phyloP scores from a whole-genome alignment of 2,329 filamentous ascomycete species.

The Chrysosporium queenslandicum region DNA sequence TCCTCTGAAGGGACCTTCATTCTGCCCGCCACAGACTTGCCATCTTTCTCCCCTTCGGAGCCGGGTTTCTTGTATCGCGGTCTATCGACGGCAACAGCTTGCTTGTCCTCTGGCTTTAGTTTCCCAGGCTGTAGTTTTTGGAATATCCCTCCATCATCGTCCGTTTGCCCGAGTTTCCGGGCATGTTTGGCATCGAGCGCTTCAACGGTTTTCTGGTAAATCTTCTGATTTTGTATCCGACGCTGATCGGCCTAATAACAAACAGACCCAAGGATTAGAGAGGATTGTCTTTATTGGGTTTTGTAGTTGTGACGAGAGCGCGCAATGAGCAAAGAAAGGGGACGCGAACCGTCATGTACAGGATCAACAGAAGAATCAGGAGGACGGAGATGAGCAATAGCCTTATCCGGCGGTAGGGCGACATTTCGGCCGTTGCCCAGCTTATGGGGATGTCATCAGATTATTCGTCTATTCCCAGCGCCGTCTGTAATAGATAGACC shows the following conservation, averaged over 20 bases:
- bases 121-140: slow-evolving; percentile 59
- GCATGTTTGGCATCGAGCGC: slow-evolving; percentile 43
- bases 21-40: slow-evolving; percentile 44
- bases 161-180: slow-evolving; percentile 39
- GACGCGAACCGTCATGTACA: slow-evolving; percentile 61
- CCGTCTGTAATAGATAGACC: too few species aligned
- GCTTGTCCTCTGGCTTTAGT: slow-evolving; percentile 59
- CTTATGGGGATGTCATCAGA: slow-evolving; percentile 2
- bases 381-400: slow-evolving; percentile 56
- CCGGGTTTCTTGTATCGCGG: slow-evolving; percentile 43
- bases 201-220: slow-evolving; percentile 47
- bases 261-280: background rate
- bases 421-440: slow-evolving; percentile 41
- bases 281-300: background rate
- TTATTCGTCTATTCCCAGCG: background rate
- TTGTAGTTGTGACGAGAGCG: background rate
- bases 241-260: slow-evolving; percentile 30
- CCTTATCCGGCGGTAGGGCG: slow-evolving; percentile 59
- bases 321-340: background rate
- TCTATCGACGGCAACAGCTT: slow-evolving; percentile 52
- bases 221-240: slow-evolving; percentile 36
- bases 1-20: slow-evolving; percentile 41
- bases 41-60: slow-evolving; percentile 42
- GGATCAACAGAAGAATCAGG: slow-evolving; percentile 53
- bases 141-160: slow-evolving; percentile 50